Evolutionary conservation across 2,329 filamentous ascomycete species (phyloP), one percentile per base, ranked within the genome.

Genomic region (Pseudogymnoascus sp.): DNA sequence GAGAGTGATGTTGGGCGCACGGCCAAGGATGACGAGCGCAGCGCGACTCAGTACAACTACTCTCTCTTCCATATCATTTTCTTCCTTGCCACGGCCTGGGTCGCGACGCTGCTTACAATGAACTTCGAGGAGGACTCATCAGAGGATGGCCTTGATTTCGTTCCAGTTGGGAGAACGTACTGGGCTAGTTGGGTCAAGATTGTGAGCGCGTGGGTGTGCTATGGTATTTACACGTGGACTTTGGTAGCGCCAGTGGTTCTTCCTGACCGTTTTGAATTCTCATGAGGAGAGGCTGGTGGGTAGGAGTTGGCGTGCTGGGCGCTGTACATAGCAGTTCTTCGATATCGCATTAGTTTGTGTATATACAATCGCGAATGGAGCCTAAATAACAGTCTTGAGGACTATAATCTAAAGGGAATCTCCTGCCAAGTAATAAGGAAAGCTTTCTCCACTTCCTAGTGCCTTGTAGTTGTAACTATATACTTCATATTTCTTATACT

Each of bases 131-230:
- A 88, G 7, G 82, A 86, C 66, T 78, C 80, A 44, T 85, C 86
- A 64, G 81, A 83, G 53, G 82, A 83, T 62, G 82, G 85, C 59
- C 87, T 92, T 70, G 88, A 93, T 72, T 97, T 99, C 76, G 91
- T 91, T 1, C 91, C 93, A 0, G 93, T 99, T 3, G 95, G 95
- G 19, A 83, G 95, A 64, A 97, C 93, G 4, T 96, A 97, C 77
- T 96, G 92, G 84, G 95, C 95, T 33, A 96, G 91, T 73, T 99
- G 96, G 95, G 92, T 97, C 70, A 99, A 99, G 85, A 97, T 99
- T 75, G 87, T 97, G 62, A 96, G 93, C 76, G 88, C 93, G 17
- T 99, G 95, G 95, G 88, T 95, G 62, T 99, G 95, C 78, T 97
- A 99, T 76, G 87, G 80, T 61, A 90, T 99, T 76, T 99, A 97